Evolutionary conservation across 208 protist genomes (phyloP).

Genomic region (Wallacemonas collosoma): DNA sequence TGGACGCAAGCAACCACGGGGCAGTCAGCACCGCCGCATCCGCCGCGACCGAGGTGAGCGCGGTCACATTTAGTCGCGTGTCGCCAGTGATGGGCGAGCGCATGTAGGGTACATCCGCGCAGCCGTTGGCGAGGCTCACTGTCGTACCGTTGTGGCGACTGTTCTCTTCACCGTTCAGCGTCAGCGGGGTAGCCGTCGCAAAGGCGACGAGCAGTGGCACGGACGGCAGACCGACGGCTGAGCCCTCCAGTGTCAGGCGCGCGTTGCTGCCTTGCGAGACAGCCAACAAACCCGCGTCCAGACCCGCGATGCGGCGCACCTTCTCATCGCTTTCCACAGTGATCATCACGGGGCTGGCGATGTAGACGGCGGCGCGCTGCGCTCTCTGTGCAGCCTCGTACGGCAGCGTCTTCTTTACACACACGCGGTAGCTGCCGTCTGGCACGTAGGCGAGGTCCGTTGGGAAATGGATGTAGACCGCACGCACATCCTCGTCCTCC

Average conservation of each 20-base stretch:
- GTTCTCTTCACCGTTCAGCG: slow-evolving; percentile 1
- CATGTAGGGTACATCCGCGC: slow-evolving; percentile 21
- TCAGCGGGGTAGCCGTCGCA: slow-evolving; percentile 24
- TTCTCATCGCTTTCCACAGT: slow-evolving; percentile 22
- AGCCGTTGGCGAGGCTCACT: slow-evolving; percentile 13
- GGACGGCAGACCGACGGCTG: slow-evolving; percentile 42
- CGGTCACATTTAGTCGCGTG: slow-evolving; percentile 12
- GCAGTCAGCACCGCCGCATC: slow-evolving; percentile 27
- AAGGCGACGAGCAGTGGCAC: slow-evolving; percentile 49
- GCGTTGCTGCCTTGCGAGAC: slow-evolving; percentile 52
- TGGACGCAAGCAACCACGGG: slow-evolving; percentile 26
- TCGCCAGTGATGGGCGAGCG: slow-evolving; percentile 16
- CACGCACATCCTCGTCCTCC: slow-evolving; percentile 2
- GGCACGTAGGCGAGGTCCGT: slow-evolving; percentile 41
- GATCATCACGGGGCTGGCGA: slow-evolving; percentile 25
- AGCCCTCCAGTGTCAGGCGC: slow-evolving; percentile 38
- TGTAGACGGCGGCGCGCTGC: slow-evolving; percentile 21
- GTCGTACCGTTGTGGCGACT: not conserved
- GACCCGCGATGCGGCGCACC: slow-evolving; percentile 24
- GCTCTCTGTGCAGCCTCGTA: slow-evolving; percentile 12
- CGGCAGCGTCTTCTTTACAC: slow-evolving; percentile 40
- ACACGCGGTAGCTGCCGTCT: slow-evolving; percentile 46
- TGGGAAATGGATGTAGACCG: slow-evolving; percentile 36
- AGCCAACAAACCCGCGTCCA: slow-evolving; percentile 27
- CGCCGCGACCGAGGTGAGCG: not conserved